Percentiles rank a stretch among this genome's conserved stretches.
These are phyloP conservation scores for Solanum hybrid DNA, from an alignment of 305 asterid genomes.

Conservation along the genomic window DNA sequence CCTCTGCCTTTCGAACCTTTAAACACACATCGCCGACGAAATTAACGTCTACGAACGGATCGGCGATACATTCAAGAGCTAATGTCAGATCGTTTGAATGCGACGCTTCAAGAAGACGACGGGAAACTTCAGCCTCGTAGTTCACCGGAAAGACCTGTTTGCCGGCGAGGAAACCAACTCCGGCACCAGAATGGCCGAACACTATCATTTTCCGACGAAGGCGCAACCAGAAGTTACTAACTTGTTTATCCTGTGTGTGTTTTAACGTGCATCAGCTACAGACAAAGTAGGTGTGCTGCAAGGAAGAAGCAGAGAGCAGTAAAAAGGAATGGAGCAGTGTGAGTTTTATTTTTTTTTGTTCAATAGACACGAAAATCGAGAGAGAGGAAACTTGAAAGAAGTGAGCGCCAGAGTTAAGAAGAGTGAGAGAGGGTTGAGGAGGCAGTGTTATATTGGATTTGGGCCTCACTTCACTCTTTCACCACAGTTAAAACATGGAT, in stretches of 20 bases:
- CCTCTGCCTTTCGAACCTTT: constrained; percentile 47
- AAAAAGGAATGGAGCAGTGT: neutral
- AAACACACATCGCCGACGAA: constrained; percentile 53
- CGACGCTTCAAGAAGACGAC: constrained; percentile 55
- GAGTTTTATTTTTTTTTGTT: neutral
- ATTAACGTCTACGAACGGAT: constrained; percentile 70
- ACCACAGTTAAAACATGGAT: constrained; percentile 6
- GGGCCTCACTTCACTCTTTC: neutral
- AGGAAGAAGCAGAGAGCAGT: neutral
- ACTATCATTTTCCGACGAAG: constrained; percentile 32
- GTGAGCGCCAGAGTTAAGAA: constrained; percentile 44
- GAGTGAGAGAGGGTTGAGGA: neutral
- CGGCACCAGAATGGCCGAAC: constrained; percentile 26
- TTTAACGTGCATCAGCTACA: neutral
- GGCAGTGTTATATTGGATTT: constrained; percentile 11
- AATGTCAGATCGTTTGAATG: constrained; percentile 41
- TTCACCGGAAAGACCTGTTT: constrained; percentile 70
- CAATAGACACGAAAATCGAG: constrained; percentile 13
- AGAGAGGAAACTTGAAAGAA: constrained; percentile 36
- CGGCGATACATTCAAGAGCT: constrained; percentile 43
- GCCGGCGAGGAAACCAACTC: constrained; percentile 44
- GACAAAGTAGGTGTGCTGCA: neutral
- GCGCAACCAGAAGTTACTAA: neutral
- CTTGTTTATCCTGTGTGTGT: neutral
- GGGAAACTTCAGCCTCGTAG: constrained; percentile 63